phyloP scores from a whole-genome alignment of 495 filamentous ascomycete species.

The Penicillium samsonianum region DNA sequence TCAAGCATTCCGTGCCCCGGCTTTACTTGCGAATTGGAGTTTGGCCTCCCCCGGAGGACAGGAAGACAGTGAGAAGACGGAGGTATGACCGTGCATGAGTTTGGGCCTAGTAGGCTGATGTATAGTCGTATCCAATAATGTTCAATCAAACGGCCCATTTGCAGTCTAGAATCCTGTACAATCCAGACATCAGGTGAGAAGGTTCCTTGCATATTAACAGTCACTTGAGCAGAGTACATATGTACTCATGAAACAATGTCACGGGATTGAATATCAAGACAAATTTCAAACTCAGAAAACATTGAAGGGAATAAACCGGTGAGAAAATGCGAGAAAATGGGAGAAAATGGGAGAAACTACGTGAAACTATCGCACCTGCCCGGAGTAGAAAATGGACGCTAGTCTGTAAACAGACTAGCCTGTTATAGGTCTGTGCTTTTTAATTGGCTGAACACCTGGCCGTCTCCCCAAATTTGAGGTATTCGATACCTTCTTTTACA shows the following conservation, averaged over 20 bases:
- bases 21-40: conserved; percentile 4
- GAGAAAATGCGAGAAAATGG: conserved; percentile 1
- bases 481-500: background rate
- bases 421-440: background rate
- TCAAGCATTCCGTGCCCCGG: conserved; percentile 5
- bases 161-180: conserved; percentile 3
- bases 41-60: background rate
- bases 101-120: conserved; percentile 5
- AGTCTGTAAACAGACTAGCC: background rate
- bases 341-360: too few relatives aligned
- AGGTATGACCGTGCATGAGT: conserved; percentile 15
- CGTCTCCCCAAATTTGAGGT: background rate
- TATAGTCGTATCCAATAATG: background rate
- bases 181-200: background rate
- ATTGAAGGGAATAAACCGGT: background rate
- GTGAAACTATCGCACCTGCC: conserved; percentile 5
- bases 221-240: background rate
- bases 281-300: conserved; percentile 2
- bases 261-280: conserved; percentile 1
- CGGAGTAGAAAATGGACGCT: conserved; percentile 10
- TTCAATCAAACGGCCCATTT: conserved; percentile 7
- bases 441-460: conserved; percentile 2
- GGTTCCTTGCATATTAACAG: conserved; percentile 2
- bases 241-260: background rate
- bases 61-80: background rate